Evolutionary conservation across 2,329 filamentous ascomycete species (phyloP), one percentile per base, ranked within the genome.

Genomic region (Monilinia laxa): DNA sequence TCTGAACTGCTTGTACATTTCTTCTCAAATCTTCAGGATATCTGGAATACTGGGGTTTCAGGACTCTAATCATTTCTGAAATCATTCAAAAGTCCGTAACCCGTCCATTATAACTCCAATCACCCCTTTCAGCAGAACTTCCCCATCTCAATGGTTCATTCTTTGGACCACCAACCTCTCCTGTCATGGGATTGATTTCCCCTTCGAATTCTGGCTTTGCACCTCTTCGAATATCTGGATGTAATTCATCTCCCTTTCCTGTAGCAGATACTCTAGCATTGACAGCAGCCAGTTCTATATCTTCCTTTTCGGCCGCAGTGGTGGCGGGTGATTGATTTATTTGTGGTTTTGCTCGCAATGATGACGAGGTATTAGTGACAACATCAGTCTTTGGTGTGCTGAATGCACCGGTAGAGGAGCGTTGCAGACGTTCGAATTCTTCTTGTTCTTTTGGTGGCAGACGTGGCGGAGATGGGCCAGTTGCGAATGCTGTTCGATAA

Each of bases 131-230:
- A 0, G 91, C 89, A 0, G 74, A 77, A 23, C 84, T 81, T 0
- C 93, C 93, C 94, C 94, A 97, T 73, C 93, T 82, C 76, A 98
- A 76, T 62, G 95, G 95, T 79, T 99, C 94, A 76, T 96, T 98
- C 87, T 98, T 99, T 7, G 95, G 95, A 0, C 95, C 95, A 7
- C 95, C 95, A 14, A 97, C 87, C 83, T 99, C 95, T 31, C 95
- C 95, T 1, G 95, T 99, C 82, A 89, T 90, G 3, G 95, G 95
- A 78, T 99, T 98, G 65, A 83, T 84, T 64, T 98, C 93, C 67
- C 95, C 95, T 72, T 94, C 88, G 74, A 99, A 99, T 80, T 98
- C 94, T 1, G 95, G 93, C 74, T 88, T 85, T 54, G 93, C 90
- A 47, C 94, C 94, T 70, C 87, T 82, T 70, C 89, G 83, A 67